These are phyloP conservation scores for Passalora sequoiae DNA, from an alignment of 2,329 filamentous ascomycete species.

Conservation along the genomic window DNA sequence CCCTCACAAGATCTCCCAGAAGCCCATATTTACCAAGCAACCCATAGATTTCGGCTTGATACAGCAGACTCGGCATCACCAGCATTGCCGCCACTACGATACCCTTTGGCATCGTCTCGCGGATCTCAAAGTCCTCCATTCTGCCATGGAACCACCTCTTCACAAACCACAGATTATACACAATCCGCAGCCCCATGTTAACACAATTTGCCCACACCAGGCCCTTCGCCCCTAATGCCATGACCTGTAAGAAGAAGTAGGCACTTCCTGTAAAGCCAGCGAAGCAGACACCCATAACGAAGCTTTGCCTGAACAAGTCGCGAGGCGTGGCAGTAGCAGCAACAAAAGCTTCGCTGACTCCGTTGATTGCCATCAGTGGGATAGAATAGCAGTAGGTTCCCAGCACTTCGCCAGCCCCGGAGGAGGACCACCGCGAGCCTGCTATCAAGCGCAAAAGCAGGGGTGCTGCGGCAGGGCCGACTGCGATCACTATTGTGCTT, in stretches of 20 bases:
- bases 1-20: constrained; percentile 39
- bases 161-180: constrained; percentile 76
- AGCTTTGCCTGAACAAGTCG: constrained; percentile 70
- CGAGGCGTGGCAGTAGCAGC: constrained; percentile 72
- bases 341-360: constrained; percentile 87
- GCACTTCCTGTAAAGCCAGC: constrained; percentile 68
- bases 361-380: constrained; percentile 85
- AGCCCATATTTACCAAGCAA: constrained; percentile 35
- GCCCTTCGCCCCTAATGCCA: constrained; percentile 68
- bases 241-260: constrained; percentile 65
- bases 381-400: constrained; percentile 87
- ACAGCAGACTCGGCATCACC: constrained; percentile 36
- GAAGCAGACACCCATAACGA: constrained; percentile 82
- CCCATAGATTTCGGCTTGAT: constrained; percentile 21
- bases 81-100: constrained; percentile 36
- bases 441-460: constrained; percentile 69
- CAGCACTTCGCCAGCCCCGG: constrained; percentile 68
- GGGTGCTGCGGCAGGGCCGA: constrained; percentile 73
- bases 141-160: constrained; percentile 54
- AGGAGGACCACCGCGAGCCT: constrained; percentile 67
- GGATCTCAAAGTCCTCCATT: constrained; percentile 31
- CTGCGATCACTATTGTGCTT: constrained; percentile 59
- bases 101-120: constrained; percentile 30
- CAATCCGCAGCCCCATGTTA: constrained; percentile 81
- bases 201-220: constrained; percentile 81